Evolutionary conservation across 176 grass and related monocot species (phyloP), one percentile per base, ranked within the genome.

Genomic region (Microstegium vimineum): DNA sequence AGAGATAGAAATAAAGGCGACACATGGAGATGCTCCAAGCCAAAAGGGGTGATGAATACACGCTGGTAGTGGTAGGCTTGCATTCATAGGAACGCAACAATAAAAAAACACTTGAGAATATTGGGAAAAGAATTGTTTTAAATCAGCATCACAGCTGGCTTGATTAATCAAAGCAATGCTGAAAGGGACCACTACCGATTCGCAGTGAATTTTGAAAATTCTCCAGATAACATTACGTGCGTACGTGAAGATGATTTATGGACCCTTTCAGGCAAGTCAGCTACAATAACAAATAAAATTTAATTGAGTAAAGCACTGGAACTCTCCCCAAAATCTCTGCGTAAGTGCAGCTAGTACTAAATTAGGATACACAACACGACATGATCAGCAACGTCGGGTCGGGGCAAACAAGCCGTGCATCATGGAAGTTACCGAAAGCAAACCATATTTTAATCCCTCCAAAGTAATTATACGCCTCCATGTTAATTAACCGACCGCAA

Each of bases 131-230:
- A 60, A 36, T 61, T 82, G 59, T 76, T 68, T 74, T 61, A 77
- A 86, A 83, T 74, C 49, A 20, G 45, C 69, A 66, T 14, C 79
- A 27, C 74, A 86, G 88, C 79, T 83, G 79, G 59, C 74, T 62
- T 54, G 26, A 23, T 85, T 77, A 60, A 84, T 69, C 69, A 89
- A 84, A 80, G 64, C 79, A 86, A 86, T 86, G 83, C 67, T 79
- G 79, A 79, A 86, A 74, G 83, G 79, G 83, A 83, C 83, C 73
- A 61, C 74, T 26, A 70, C 66, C 37, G 78, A 86, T 90, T 71
- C n/a, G 32, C 34, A 5, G 22, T 76, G 75, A 67, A 90, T 22
- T 60, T 82, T 61, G 66, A 77, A 90, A 90, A 73, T 66, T 59
- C 73, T 20, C 14, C 45, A 66, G 36, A 77, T 74, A 51, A 18